These are phyloP conservation scores for Takashimella koratensis DNA, from an alignment of 1,284 basidiomycete genomes.

Conservation along the genomic window DNA sequence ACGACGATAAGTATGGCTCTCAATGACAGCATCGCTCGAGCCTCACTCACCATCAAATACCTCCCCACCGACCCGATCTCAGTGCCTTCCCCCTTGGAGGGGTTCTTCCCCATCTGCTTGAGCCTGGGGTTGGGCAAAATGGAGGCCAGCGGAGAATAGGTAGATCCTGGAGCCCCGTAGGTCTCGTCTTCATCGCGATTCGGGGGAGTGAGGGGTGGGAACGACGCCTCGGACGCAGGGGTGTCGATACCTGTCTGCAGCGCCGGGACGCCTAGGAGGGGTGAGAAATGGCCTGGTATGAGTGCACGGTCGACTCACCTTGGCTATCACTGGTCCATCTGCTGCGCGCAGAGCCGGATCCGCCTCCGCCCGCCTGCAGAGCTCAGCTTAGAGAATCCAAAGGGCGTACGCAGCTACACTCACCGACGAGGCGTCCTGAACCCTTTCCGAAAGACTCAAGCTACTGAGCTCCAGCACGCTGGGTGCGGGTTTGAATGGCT, in stretches of 20 bases:
- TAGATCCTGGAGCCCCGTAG: neutral
- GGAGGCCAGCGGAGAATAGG: neutral
- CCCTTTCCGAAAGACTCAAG: neutral
- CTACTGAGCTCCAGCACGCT: neutral
- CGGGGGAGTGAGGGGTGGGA: conserved; percentile 1
- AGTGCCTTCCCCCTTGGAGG: neutral
- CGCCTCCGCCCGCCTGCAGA: neutral
- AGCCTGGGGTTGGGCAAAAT: neutral
- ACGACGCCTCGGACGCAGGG: conserved; percentile 3
- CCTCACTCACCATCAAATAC: conserved; percentile 30
- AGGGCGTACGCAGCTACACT: neutral
- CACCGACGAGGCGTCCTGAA: neutral
- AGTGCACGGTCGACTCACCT: neutral
- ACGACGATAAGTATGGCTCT: too few relatives aligned
- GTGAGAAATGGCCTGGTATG: neutral
- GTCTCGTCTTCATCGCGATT: neutral
- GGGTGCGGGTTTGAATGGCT: neutral
- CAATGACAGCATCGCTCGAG: too few relatives aligned
- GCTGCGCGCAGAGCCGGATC: neutral
- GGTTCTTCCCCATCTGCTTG: neutral
- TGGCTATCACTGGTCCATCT: neutral
- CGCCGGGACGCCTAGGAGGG: neutral
- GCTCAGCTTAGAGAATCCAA: too few relatives aligned
- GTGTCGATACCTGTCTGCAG: conserved; percentile 1
- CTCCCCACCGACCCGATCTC: conserved; percentile 18